Conservation (phyloP, 2,329 filamentous ascomycete genomes). For the Cercospora sp. region DNA sequence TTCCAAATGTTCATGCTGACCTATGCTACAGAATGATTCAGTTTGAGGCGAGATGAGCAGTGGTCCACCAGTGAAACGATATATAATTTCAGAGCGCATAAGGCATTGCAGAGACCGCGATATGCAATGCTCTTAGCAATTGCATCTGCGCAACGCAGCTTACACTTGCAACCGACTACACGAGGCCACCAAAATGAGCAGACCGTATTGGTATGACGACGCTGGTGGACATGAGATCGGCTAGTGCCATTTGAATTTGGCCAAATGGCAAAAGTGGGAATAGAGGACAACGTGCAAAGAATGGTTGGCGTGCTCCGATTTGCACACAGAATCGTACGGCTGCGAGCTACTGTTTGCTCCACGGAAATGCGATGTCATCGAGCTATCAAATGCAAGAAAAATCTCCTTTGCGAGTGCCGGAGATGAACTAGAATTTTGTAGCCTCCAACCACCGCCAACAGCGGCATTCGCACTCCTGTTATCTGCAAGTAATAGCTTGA, state of each 20-base stretch:
- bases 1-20: background rate
- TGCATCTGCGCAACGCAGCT: background rate
- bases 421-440: background rate
- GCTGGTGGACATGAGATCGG: background rate
- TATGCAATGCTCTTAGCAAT: background rate
- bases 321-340: background rate
- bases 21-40: constrained; percentile 80
- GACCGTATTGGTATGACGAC: background rate
- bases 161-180: background rate
- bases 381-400: background rate
- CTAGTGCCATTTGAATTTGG: background rate
- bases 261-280: background rate
- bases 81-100: background rate
- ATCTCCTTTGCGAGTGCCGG: background rate
- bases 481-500: background rate
- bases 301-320: background rate
- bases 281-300: background rate
- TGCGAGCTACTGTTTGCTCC: background rate
- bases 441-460: background rate
- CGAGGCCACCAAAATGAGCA: background rate
- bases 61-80: background rate
- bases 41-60: constrained; percentile 81
- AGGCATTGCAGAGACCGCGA: background rate
- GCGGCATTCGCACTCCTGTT: background rate
- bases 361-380: background rate